These are phyloP conservation scores for Fusarium continuum DNA, from an alignment of 2,329 filamentous ascomycete species.

Conservation along the genomic window DNA sequence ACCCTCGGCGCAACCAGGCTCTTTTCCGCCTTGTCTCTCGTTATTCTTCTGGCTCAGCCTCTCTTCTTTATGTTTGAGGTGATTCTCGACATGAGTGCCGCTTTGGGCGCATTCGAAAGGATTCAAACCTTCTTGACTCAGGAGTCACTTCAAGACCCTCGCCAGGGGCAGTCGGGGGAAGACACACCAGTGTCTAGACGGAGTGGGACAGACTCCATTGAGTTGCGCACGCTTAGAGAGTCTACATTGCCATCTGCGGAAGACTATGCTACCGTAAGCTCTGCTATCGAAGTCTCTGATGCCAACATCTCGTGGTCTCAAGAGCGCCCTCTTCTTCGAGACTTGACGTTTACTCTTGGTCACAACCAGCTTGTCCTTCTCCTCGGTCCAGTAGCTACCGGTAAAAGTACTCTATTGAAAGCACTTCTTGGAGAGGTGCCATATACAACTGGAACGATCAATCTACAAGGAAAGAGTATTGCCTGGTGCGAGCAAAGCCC, in stretches of 20 bases:
- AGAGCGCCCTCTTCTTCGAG: slow-evolving; percentile 41
- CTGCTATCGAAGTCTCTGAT: slow-evolving; percentile 23
- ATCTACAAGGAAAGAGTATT: slow-evolving; percentile 16
- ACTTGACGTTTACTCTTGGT: slow-evolving; percentile 48
- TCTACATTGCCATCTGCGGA: accelerated
- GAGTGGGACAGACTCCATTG: background rate
- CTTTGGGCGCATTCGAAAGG: slow-evolving; percentile 52
- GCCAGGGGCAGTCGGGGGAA: background rate
- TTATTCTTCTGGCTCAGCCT: slow-evolving; percentile 51
- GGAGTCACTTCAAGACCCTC: slow-evolving; percentile 42
- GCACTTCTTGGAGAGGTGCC: slow-evolving; percentile 50
- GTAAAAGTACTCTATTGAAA: slow-evolving; percentile 56
- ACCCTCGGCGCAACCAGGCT: slow-evolving; percentile 47
- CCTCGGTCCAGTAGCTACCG: slow-evolving; percentile 55
- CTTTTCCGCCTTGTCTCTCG: slow-evolving; percentile 55
- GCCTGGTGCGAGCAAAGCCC: slow-evolving; percentile 49
- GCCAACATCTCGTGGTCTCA: slow-evolving; percentile 51
- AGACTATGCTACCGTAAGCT: too few relatives aligned
- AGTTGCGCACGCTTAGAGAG: slow-evolving; percentile 7
- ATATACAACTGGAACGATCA: slow-evolving; percentile 30
- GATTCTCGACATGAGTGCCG: slow-evolving; percentile 50
- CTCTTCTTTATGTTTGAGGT: slow-evolving; percentile 52
- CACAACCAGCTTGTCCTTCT: slow-evolving; percentile 50
- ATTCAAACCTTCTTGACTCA: slow-evolving; percentile 51
- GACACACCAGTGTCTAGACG: background rate